A percentile compares a stretch with the other conserved stretches of the same genome.
Conservation (phyloP, 2,329 filamentous ascomycete genomes). For the Dryadomyces sulphureus region DNA sequence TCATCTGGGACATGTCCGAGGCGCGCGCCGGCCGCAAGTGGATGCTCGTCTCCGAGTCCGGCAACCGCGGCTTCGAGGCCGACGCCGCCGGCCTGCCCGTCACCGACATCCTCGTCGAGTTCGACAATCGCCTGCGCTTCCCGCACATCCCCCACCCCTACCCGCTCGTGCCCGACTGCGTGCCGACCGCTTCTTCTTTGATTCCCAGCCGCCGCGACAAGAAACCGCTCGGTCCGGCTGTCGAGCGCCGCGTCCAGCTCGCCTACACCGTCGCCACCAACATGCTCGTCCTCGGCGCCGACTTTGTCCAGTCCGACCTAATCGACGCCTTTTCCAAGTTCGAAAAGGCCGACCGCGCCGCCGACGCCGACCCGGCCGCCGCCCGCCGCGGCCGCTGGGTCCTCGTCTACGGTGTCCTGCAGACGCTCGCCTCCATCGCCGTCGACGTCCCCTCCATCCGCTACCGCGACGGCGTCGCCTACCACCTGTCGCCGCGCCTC, state of each 20-base stretch:
- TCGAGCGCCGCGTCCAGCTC: constrained; percentile 37
- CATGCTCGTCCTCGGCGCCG: constrained; percentile 37
- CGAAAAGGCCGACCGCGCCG: constrained; percentile 37
- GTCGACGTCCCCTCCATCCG: constrained; percentile 40
- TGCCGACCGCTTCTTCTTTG: constrained; percentile 22
- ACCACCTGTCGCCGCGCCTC: constrained; percentile 41
- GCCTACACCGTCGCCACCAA: constrained; percentile 47
- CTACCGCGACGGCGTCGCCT: constrained; percentile 36
- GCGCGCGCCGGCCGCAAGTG: constrained; percentile 47
- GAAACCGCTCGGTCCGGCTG: constrained; percentile 13
- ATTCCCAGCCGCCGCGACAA: constrained; percentile 12
- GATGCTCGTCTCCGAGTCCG: constrained; percentile 40
- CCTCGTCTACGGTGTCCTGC: constrained; percentile 43
- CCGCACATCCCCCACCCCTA: constrained; percentile 55
- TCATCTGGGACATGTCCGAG: constrained; percentile 50
- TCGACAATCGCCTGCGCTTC: constrained; percentile 46
- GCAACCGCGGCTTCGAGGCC: constrained; percentile 30
- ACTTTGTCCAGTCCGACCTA: constrained; percentile 36
- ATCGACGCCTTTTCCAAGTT: constrained; percentile 41
- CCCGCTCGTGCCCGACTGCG: constrained; percentile 44
- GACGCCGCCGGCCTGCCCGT: constrained; percentile 42
- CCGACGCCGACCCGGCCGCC: constrained; percentile 35
- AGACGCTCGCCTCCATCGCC: constrained; percentile 42
- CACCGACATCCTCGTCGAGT: constrained; percentile 51
- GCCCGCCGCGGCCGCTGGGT: constrained; percentile 47